Percentiles rank a stretch among this genome's conserved stretches.
These are phyloP conservation scores for Brachypodium distachyon DNA, from an alignment of 202 grass and related monocot genomes.

Conservation along the genomic window DNA sequence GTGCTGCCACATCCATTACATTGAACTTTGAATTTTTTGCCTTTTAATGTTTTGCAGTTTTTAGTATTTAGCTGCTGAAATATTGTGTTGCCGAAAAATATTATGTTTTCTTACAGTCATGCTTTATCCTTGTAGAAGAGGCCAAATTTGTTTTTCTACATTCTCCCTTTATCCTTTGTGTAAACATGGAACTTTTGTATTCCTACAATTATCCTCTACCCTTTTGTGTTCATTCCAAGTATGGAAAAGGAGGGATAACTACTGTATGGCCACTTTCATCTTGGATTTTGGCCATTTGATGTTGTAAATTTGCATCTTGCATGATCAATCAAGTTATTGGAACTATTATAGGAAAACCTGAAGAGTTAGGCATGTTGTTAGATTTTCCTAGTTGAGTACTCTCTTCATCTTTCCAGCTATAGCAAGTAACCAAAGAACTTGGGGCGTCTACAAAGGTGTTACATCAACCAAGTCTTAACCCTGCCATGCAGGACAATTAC, in stretches of 20 bases:
- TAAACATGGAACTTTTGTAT: neutral
- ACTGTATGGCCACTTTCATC: neutral
- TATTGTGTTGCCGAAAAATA: neutral
- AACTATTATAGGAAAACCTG: neutral
- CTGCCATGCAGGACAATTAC: too few species aligned
- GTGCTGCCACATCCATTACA: neutral
- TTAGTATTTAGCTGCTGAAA: neutral
- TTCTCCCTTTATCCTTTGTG: neutral
- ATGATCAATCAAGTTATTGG: neutral
- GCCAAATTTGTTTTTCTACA: neutral
- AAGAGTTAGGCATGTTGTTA: neutral
- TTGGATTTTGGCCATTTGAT: neutral
- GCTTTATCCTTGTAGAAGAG: neutral
- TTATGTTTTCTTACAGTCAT: neutral
- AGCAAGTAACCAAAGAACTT: neutral
- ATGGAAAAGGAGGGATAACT: neutral
- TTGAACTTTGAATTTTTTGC: neutral
- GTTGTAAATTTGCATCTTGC: neutral
- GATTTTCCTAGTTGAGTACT: neutral
- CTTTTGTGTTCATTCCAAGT: neutral
- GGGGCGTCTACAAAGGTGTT: too few species aligned
- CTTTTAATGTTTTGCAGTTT: neutral
- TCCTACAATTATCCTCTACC: neutral
- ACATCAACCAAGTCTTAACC: too few species aligned
- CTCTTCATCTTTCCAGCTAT: neutral